Base-by-base conservation (phyloP, 163 green algal genomes). In the Chloromonas sp. region DNA sequence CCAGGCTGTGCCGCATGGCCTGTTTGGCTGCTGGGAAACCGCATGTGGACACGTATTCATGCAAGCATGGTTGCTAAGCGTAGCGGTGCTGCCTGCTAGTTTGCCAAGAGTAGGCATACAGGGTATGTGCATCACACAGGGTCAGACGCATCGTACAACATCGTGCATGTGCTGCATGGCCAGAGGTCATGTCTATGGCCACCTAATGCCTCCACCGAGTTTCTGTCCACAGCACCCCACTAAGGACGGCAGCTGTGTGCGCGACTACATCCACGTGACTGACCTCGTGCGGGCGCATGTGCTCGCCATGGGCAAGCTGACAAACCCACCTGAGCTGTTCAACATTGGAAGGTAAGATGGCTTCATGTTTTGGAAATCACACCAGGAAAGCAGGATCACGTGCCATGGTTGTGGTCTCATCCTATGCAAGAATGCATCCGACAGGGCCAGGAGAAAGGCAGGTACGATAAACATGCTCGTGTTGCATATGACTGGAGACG, bases 231-330 rank as follows among this genome's bases (percentile, higher is more conserved):
- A 90, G 70, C 87, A 92, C 81, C 85, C 84, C 62, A 94, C 91
- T 0, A 13, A 60, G 59, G 91, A 94, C 81, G 91, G 91, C 11
- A 92, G 84, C 36, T 91, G 90, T 70, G 84, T 94, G 60, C 87
- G 91, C 0, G 91, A 94, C 83, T 94, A 92, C 87, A 87, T 94
- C 58, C 91, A 94, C 78, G 91, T 94, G 36, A 85, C 81, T 60
- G 91, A 94, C 86, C 86, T 94, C 1, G 81, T 94, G 13, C 83
- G 84, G 2, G 91, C 91, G 3, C 91, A 94, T 84, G 58, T 91
- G 60, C 60, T 82, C 5, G 87, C 81, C 71, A 87, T 91, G 85
- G 8, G 70, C 13, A 70, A 85, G 60, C 80, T 90, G 0, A 58
- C 79, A 60, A 94, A 94, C 84, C 91, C 91, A 14, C 90, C 91